Evolutionary conservation across 495 filamentous ascomycete genomes (phyloP).

Genomic region (Aspergillus haitiensis): DNA sequence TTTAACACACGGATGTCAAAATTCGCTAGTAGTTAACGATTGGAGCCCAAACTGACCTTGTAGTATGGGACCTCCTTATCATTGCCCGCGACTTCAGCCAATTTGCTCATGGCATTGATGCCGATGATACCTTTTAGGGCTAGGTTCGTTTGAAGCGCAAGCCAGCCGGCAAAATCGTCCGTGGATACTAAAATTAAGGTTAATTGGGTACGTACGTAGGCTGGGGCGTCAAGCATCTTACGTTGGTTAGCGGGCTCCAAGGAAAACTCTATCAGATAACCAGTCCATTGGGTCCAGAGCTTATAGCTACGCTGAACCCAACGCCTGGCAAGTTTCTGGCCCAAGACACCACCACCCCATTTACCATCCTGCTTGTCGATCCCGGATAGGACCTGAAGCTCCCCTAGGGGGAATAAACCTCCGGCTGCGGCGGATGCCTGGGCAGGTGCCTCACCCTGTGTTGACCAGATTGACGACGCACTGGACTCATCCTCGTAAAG

Average conservation of each 20-base stretch:
- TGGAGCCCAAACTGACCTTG: conserved; percentile 38
- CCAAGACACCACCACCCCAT: conserved; percentile 52
- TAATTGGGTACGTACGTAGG: neutral
- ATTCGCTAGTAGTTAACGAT: neutral
- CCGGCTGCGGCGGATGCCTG: conserved; percentile 22
- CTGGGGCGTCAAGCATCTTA: conserved; percentile 28
- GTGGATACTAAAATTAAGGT: conserved; percentile 60
- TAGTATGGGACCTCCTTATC: conserved; percentile 66
- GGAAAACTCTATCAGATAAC: conserved; percentile 83
- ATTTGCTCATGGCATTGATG: conserved; percentile 89
- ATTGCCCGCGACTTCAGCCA: conserved; percentile 70
- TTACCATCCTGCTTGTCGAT: conserved; percentile 51
- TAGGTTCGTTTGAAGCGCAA: conserved; percentile 89
- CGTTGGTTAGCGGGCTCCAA: conserved; percentile 82
- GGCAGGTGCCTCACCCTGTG: conserved; percentile 29
- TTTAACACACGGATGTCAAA: conserved; percentile 3
- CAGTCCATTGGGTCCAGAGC: conserved; percentile 92
- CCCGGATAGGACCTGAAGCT: conserved; percentile 44
- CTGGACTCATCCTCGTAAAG: conserved; percentile 62
- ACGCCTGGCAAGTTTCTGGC: conserved; percentile 50
- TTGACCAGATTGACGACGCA: conserved; percentile 53
- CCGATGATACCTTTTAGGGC: conserved; percentile 93
- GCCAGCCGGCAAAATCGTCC: conserved; percentile 94
- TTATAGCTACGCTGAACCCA: conserved; percentile 67
- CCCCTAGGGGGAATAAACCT: conserved; percentile 43